Evolutionary conservation across 2,329 filamentous ascomycete species (phyloP).

Genomic region (Hypoxylon rubiginosum): DNA sequence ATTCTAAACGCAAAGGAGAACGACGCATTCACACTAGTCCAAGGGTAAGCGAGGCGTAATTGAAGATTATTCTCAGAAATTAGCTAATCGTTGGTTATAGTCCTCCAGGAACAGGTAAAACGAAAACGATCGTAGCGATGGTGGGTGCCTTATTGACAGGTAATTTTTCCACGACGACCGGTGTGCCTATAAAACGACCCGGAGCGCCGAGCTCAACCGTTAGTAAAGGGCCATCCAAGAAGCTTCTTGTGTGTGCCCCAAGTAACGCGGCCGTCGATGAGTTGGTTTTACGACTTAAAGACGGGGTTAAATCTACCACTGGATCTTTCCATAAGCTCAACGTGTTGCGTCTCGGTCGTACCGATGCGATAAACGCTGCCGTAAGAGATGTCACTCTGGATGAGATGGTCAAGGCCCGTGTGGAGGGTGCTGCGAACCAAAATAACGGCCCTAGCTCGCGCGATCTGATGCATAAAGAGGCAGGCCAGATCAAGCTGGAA

Average conservation of each 20-base stretch:
- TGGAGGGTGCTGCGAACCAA: conserved; percentile 72
- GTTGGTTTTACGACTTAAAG: conserved; percentile 90
- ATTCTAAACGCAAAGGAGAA: conserved; percentile 94
- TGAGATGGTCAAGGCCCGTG: conserved; percentile 83
- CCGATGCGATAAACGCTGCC: conserved; percentile 89
- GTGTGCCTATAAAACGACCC: conserved; percentile 61
- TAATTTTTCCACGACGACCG: conserved; percentile 58
- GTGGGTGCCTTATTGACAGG: conserved; percentile 86
- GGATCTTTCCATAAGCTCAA: conserved; percentile 83
- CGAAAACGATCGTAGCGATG: conserved; percentile 97
- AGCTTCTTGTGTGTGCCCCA: conserved; percentile 95
- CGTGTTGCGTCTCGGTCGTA: conserved; percentile 89
- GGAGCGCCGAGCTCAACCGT: conserved; percentile 52
- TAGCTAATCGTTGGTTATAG: conserved; percentile 59
- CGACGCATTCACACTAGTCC: conserved; percentile 95
- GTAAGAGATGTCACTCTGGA: conserved; percentile 95
- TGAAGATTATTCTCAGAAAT: neutral
- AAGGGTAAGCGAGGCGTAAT: conserved; percentile 70
- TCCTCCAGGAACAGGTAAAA: conserved; percentile 96
- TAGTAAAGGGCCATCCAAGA: conserved; percentile 71
- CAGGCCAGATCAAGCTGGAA: conserved; percentile 79
- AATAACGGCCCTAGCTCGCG: conserved; percentile 68
- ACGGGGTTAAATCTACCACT: conserved; percentile 82
- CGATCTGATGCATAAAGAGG: conserved; percentile 73
- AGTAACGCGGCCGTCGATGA: conserved; percentile 99